These are phyloP conservation scores for Mycena epipterygia DNA, from an alignment of 768 basidiomycete genomes.

Conservation along the genomic window DNA sequence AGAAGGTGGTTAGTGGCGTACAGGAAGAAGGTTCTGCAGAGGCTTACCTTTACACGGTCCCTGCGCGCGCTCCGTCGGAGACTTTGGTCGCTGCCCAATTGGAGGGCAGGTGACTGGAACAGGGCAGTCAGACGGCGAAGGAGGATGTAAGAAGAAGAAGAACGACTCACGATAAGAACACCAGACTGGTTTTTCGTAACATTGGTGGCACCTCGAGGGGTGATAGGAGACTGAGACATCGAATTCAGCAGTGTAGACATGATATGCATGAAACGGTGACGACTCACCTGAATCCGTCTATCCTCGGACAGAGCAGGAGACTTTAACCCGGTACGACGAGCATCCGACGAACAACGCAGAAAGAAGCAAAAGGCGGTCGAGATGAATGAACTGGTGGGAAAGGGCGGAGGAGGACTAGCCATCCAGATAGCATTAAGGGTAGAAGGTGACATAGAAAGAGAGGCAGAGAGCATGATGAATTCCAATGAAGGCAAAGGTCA, in stretches of 20 bases:
- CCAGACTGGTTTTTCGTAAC: neutral
- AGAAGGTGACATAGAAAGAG: too few species aligned
- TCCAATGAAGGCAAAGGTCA: too few species aligned
- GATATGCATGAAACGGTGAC: too few species aligned
- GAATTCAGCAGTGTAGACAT: neutral
- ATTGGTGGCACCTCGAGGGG: neutral
- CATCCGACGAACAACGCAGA: neutral
- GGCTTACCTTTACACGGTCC: neutral
- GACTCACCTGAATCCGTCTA: too few species aligned
- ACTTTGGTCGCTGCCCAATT: conserved; percentile 1
- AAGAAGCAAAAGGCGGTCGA: neutral
- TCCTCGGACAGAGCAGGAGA: neutral
- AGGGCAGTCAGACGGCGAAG: neutral
- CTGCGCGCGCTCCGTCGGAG: neutral
- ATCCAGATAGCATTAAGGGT: neutral
- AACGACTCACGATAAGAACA: neutral
- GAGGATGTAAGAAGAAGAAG: neutral
- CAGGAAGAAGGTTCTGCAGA: too few species aligned
- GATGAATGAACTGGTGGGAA: neutral
- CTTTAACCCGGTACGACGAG: neutral
- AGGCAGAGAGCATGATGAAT: too few species aligned
- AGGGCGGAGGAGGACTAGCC: conserved; percentile 5
- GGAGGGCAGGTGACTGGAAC: conserved; percentile 8
- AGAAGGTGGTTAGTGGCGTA: neutral
- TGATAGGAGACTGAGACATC: neutral